phyloP scores from a whole-genome alignment of 2,329 filamentous ascomycete species.

The Xylariaceae sp. region DNA sequence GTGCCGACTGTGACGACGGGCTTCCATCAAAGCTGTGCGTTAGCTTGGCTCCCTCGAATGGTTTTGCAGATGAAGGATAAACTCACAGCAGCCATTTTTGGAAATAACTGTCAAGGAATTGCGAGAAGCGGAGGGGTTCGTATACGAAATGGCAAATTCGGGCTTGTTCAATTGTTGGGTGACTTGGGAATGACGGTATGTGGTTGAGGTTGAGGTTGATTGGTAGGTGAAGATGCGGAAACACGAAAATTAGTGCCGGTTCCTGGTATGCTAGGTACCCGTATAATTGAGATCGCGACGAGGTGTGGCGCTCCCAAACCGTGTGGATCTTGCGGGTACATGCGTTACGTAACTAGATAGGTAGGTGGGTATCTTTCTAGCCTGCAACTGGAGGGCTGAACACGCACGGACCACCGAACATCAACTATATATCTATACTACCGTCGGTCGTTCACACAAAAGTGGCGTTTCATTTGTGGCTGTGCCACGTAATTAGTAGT shows the following conservation, averaged over 20 bases:
- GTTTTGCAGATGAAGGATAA: not conserved
- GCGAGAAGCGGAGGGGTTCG: not conserved
- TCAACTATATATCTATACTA: too few relatives aligned
- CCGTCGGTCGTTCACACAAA: too few relatives aligned
- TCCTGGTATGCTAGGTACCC: not conserved
- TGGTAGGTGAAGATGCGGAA: slow-evolving; percentile 6
- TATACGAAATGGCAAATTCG: not conserved
- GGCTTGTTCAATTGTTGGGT: not conserved
- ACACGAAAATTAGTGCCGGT: slow-evolving; percentile 18
- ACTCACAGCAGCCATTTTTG: slow-evolving; percentile 50
- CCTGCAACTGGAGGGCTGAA: too few relatives aligned
- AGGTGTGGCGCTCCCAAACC: slow-evolving; percentile 10
- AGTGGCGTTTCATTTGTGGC: too few relatives aligned
- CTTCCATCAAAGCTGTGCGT: slow-evolving; percentile 33
- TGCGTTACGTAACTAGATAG: too few relatives aligned
- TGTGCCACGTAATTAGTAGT: too few relatives aligned
- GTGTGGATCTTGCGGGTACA: not conserved
- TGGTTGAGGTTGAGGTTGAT: not conserved
- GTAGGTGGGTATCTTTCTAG: not conserved
- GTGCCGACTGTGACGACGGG: slow-evolving; percentile 77
- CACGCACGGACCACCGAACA: too few relatives aligned
- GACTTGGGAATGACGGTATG: not conserved
- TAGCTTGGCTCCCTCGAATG: slow-evolving; percentile 9
- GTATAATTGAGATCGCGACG: slow-evolving; percentile 11
- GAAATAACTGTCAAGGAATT: slow-evolving; percentile 7